These are phyloP conservation scores for Candida dendrica DNA, from an alignment of 805 yeast species.

Conservation along the genomic window DNA sequence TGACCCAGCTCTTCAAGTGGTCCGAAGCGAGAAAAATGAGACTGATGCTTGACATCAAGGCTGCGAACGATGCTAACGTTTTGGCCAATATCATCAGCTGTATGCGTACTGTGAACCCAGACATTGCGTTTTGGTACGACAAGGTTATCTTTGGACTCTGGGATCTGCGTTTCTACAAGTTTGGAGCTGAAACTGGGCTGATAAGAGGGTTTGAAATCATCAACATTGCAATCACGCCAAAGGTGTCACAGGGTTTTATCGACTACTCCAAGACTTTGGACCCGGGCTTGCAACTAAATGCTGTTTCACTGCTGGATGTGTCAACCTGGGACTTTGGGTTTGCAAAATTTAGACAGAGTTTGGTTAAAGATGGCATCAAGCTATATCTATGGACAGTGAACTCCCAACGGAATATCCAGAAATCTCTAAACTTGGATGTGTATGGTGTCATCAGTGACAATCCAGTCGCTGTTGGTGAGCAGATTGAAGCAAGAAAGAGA, in stretches of 20 bases:
- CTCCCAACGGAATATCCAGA: conserved; percentile 25
- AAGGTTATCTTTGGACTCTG: conserved; percentile 47
- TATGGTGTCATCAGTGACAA: conserved; percentile 37
- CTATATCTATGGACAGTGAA: conserved; percentile 51
- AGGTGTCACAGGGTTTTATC: conserved; percentile 24
- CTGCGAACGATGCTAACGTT: conserved; percentile 36
- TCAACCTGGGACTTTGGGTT: conserved; percentile 39
- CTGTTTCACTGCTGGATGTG: conserved; percentile 42
- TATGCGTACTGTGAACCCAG: conserved; percentile 30
- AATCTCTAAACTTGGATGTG: conserved; percentile 26
- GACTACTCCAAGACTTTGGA: conserved; percentile 28
- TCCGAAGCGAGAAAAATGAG: conserved; percentile 17
- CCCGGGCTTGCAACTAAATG: conserved; percentile 43
- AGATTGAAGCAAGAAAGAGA: not conserved
- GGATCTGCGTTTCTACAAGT: conserved; percentile 38
- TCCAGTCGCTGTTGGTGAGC: conserved; percentile 15
- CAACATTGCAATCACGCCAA: conserved; percentile 28
- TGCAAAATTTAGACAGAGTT: conserved; percentile 20
- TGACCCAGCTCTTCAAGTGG: conserved; percentile 34
- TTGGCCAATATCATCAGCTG: conserved; percentile 30
- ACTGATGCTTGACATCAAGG: conserved; percentile 47
- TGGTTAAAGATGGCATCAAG: conserved; percentile 25
- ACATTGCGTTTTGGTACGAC: conserved; percentile 35
- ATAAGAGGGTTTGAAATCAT: conserved; percentile 29
- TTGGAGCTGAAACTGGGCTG: conserved; percentile 30